These are phyloP conservation scores for Neonectria sp. DNA, from an alignment of 2,329 filamentous ascomycete species.

Conservation along the genomic window DNA sequence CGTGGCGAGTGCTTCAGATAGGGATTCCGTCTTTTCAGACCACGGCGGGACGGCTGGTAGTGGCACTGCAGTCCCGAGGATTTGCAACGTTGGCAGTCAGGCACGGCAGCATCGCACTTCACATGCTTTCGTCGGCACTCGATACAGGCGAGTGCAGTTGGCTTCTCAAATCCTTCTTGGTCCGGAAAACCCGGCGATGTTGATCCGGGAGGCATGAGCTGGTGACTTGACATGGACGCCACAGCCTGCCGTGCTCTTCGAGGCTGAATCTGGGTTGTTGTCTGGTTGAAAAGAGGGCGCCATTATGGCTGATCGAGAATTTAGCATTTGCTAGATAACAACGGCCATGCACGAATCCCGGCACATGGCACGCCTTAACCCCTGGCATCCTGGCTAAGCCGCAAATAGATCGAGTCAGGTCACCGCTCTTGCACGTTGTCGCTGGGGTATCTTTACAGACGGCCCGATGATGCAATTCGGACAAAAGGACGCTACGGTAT, in stretches of 20 bases:
- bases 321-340: neutral
- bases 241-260: neutral
- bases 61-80: constrained; percentile 29
- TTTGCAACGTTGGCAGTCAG: constrained; percentile 39
- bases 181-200: neutral
- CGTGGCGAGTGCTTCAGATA: neutral
- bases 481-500: neutral
- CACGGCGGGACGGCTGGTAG: constrained; percentile 43
- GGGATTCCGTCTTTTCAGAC: constrained; percentile 23
- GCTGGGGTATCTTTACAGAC: neutral
- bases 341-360: neutral
- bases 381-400: neutral
- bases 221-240: neutral
- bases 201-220: neutral
- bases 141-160: constrained; percentile 36
- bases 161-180: constrained; percentile 10
- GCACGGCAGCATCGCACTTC: constrained; percentile 42
- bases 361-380: neutral
- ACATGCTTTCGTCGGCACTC: constrained; percentile 43
- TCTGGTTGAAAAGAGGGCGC: neutral
- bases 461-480: neutral
- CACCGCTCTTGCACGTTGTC: neutral
- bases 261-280: neutral
- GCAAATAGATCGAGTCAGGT: neutral
- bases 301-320: neutral